Conservation (phyloP, 2,329 filamentous ascomycete genomes). For the Penicillium palitans region DNA sequence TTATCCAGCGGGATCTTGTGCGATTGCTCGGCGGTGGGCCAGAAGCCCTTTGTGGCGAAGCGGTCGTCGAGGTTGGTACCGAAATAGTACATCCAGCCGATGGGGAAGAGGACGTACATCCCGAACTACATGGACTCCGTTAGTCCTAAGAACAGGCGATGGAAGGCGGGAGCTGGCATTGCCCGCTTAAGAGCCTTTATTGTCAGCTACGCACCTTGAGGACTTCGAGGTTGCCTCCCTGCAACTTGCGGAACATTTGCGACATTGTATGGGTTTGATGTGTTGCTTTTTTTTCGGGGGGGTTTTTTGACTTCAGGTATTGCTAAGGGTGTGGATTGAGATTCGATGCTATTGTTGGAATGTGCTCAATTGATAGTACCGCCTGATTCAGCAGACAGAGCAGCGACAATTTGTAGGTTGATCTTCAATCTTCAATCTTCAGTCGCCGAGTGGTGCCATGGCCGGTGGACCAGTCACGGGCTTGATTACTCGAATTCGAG, state of each 20-base stretch:
- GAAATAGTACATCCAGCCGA: slow-evolving; percentile 99
- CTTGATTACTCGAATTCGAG: slow-evolving; percentile 11
- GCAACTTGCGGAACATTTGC: slow-evolving; percentile 58
- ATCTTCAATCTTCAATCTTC: slow-evolving; percentile 3
- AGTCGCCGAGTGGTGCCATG: slow-evolving; percentile 10
- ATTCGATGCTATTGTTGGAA: background rate
- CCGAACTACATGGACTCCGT: slow-evolving; percentile 68
- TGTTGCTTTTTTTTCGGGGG: slow-evolving; percentile 4
- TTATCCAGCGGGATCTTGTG: slow-evolving; percentile 55
- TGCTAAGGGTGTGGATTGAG: background rate
- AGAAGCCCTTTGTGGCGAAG: slow-evolving; percentile 88
- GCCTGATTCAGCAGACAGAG: background rate
- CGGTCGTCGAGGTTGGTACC: slow-evolving; percentile 94
- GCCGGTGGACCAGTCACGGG: slow-evolving; percentile 10
- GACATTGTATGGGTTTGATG: slow-evolving; percentile 34
- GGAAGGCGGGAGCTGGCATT: too few species aligned
- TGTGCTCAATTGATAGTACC: background rate
- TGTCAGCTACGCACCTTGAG: slow-evolving; percentile 70
- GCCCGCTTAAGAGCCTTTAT: background rate
- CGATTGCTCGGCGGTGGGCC: slow-evolving; percentile 68
- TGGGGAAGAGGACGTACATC: slow-evolving; percentile 98
- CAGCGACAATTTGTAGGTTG: background rate
- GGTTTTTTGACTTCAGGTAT: background rate
- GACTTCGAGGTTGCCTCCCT: slow-evolving; percentile 86
- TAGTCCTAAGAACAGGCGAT: background rate